Evolutionary conservation across 495 filamentous ascomycete genomes (phyloP).

Genomic region (Corynascus novoguineensis): DNA sequence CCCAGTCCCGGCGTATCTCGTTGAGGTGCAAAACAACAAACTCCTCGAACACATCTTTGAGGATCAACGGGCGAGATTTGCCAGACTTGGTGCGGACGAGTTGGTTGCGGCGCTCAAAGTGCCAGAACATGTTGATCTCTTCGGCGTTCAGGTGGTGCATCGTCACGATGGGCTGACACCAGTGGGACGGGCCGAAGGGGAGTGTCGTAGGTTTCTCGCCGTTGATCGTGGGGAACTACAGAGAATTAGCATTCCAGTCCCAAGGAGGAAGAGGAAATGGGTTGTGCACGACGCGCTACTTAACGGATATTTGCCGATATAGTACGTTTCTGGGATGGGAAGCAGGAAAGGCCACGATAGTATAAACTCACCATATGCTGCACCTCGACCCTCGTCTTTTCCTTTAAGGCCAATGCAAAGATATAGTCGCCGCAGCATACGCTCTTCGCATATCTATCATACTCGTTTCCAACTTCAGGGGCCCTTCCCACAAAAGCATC

Average conservation of each 20-base stretch:
- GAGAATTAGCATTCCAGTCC: not conserved
- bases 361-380: constrained; percentile 31
- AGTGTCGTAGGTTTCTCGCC: constrained; percentile 49
- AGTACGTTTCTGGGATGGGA: not conserved
- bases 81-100: constrained; percentile 2
- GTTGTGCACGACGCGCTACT: too few species aligned
- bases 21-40: constrained; percentile 36
- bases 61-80: constrained; percentile 27
- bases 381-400: constrained; percentile 34
- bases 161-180: constrained; percentile 56
- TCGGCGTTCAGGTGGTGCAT: constrained; percentile 56
- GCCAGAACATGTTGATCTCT: constrained; percentile 50
- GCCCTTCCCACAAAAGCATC: constrained; percentile 38
- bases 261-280: not conserved
- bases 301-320: too few species aligned
- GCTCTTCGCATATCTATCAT: constrained; percentile 48
- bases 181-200: constrained; percentile 47
- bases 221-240: constrained; percentile 54
- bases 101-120: constrained; percentile 44
- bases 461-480: constrained; percentile 39
- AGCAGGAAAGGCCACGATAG: not conserved
- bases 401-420: constrained; percentile 52
- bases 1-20: constrained; percentile 41
- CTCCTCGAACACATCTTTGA: constrained; percentile 44
- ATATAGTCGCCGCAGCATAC: constrained; percentile 69